These are phyloP conservation scores for Diutina sp. DNA, from an alignment of 1,139 yeast genomes.

Conservation along the genomic window DNA sequence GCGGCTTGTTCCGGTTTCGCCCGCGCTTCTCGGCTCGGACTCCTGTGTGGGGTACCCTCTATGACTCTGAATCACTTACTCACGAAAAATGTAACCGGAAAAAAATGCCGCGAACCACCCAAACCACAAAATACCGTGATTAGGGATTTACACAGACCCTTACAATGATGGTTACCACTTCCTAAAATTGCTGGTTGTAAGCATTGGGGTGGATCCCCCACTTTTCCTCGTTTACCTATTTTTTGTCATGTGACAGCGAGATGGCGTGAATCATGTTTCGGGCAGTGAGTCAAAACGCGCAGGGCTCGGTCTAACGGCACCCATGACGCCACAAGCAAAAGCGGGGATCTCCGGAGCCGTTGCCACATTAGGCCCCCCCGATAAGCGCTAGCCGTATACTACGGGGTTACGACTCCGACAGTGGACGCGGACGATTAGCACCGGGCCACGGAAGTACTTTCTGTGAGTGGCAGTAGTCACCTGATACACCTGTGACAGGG, in stretches of 20 bases:
- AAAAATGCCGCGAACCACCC: neutral
- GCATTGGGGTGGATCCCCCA: too few species aligned
- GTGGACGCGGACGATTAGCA: too few species aligned
- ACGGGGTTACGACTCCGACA: neutral
- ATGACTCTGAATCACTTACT: neutral
- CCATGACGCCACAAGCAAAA: neutral
- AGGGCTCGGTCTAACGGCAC: neutral
- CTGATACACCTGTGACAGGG: too few species aligned
- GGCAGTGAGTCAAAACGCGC: neutral
- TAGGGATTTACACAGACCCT: too few species aligned
- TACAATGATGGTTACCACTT: too few species aligned
- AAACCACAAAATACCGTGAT: too few species aligned
- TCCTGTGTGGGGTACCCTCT: neutral
- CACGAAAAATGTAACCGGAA: neutral
- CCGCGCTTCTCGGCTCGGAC: neutral
- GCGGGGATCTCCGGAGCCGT: neutral
- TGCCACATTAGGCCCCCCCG: neutral
- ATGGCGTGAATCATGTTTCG: neutral
- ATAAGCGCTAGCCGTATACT: neutral
- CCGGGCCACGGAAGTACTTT: too few species aligned
- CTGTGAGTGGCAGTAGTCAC: too few species aligned
- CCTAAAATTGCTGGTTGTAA: too few species aligned
- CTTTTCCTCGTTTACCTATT: neutral
- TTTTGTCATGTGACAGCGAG: neutral
- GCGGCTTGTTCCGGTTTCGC: neutral